phyloP scores from a whole-genome alignment of 176 grass and related monocot genomes.

The Triticum timopheevii region DNA sequence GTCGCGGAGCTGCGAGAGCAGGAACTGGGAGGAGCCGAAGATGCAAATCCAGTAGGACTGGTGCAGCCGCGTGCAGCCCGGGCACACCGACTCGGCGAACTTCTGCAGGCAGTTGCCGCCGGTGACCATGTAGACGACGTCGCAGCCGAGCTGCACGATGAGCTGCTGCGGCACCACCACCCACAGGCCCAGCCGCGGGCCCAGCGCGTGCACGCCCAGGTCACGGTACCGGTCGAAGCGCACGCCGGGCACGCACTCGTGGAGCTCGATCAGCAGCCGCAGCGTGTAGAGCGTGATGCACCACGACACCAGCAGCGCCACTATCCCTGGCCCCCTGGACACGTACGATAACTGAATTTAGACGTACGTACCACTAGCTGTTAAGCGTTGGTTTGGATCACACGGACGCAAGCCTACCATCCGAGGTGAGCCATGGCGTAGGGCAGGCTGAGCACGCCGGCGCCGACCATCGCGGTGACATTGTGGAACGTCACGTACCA shows the following conservation, averaged over 20 bases:
- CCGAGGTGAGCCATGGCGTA: conserved; percentile 67
- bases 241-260: conserved; percentile 85
- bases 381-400: neutral
- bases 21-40: conserved; percentile 72
- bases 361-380: neutral
- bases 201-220: conserved; percentile 74
- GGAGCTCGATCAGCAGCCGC: conserved; percentile 84
- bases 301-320: conserved; percentile 63
- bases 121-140: conserved; percentile 86
- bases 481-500: conserved; percentile 75
- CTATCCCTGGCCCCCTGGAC: conserved; percentile 49
- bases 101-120: conserved; percentile 72
- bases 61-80: conserved; percentile 40
- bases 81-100: conserved; percentile 42
- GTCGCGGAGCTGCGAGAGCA: conserved; percentile 68
- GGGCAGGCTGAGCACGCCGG: conserved; percentile 73
- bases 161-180: conserved; percentile 83
- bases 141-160: conserved; percentile 63
- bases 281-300: conserved; percentile 85
- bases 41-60: conserved; percentile 80
- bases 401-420: conserved; percentile 32
- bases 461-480: conserved; percentile 74
- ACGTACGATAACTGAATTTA: neutral
- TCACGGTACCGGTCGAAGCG: conserved; percentile 85
- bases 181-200: conserved; percentile 71